These are phyloP conservation scores for Naganishia sp. DNA, from an alignment of 1,284 basidiomycete genomes.

Conservation along the genomic window DNA sequence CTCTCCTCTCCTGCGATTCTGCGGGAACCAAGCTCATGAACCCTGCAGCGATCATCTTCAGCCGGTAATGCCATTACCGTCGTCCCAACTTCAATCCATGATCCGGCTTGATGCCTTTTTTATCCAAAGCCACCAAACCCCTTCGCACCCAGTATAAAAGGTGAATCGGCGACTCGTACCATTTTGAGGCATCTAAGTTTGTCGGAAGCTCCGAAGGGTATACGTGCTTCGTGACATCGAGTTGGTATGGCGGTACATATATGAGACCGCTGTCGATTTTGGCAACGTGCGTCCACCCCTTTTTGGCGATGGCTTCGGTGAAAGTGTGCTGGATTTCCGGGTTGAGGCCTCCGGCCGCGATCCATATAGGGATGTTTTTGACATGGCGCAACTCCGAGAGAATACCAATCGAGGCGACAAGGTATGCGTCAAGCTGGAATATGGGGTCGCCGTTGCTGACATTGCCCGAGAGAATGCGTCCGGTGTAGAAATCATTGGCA, in stretches of 20 bases:
- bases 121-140: slow-evolving; percentile 25
- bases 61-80: no score
- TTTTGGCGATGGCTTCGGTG: slow-evolving; percentile 1
- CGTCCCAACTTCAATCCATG: neutral
- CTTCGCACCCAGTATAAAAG: slow-evolving; percentile 29
- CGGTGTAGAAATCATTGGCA: neutral
- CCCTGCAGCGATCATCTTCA: no score
- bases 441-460: neutral
- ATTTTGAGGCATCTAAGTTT: neutral
- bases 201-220: no score
- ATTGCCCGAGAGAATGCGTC: neutral
- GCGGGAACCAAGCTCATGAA: no score
- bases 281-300: slow-evolving; percentile 14
- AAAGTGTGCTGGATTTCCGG: slow-evolving; percentile 19
- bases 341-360: slow-evolving; percentile 44
- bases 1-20: neutral
- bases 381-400: slow-evolving; percentile 44
- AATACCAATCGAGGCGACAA: slow-evolving; percentile 50
- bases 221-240: no score
- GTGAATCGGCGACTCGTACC: slow-evolving; percentile 29
- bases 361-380: slow-evolving; percentile 48
- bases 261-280: neutral
- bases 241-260: neutral
- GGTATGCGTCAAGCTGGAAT: slow-evolving; percentile 10
- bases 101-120: slow-evolving; percentile 52